Evolutionary conservation across 805 yeast species (phyloP), one percentile per base, ranked within the genome.

Genomic region (Cyberlindnera xishuangbannaensis): DNA sequence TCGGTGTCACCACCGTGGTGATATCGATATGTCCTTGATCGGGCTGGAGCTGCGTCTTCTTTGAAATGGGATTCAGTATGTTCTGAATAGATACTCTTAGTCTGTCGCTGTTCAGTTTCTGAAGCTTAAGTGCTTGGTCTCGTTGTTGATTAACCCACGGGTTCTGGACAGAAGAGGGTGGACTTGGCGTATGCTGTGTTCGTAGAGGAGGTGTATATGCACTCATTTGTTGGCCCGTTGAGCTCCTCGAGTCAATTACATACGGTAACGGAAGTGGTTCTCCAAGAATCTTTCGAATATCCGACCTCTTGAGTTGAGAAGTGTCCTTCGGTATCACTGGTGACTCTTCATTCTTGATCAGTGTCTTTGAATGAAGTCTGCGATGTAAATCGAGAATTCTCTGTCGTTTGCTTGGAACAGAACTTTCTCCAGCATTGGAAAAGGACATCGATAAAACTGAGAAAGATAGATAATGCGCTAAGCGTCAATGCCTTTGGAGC

Each of bases 181-280:
- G n/a, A n/a, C n/a, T n/a, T n/a, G n/a, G n/a, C n/a, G n/a, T n/a
- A n/a, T n/a, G n/a, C n/a, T n/a, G n/a, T n/a, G n/a, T n/a, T n/a
- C n/a, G n/a, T n/a, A n/a, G n/a, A n/a, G n/a, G n/a, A n/a, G n/a
- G n/a, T n/a, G n/a, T n/a, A n/a, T n/a, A n/a, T n/a, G n/a, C n/a
- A n/a, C n/a, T n/a, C n/a, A n/a, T n/a, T n/a, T n/a, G n/a, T n/a
- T n/a, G n/a, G n/a, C n/a, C n/a, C n/a, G n/a, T n/a, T n/a, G n/a
- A n/a, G n/a, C n/a, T n/a, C n/a, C n/a, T n/a, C n/a, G n/a, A n/a
- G n/a, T n/a, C 22, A 2, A 44, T 37, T 13, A 53, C 27, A 33
- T 64, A 64, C 1, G 64, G 65, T 23, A 64, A 41, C 2, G 69
- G 69, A 15, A 63, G 28, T 2, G 69, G 69, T 11, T 57, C 58